Evolutionary conservation across 2,329 filamentous ascomycete genomes (phyloP), one percentile per base, ranked within the genome.

Genomic region (Pseudogymnoascus verrucosus): DNA sequence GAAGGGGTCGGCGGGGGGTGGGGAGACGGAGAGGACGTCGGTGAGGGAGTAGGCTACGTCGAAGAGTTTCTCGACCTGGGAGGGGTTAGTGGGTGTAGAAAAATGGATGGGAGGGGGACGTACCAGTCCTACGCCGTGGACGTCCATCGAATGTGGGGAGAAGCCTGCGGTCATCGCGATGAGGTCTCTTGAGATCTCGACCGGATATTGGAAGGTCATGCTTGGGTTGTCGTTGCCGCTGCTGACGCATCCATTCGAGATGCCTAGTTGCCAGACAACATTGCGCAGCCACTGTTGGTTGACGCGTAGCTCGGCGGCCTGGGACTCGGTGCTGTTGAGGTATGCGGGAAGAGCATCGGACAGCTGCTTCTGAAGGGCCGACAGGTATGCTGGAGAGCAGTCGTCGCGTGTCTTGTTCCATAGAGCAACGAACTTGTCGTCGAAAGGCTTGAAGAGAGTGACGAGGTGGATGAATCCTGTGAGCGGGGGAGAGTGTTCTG

Each of bases 41-140:
- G 83, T 88, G 66, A 95, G 79, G 14, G 87, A 86, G 73, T 84
- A 89, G 11, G 89, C 86, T 37, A 93, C 84, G 68, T 93, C 89
- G 69, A 95, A 84, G 11, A 96, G 77, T 72, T 93, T 93, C 72
- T 93, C 90, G 65, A 95, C 85, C 84, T 74, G 57, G 57, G n/a
- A 44, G 8, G 7, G 1, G 31, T 67, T 64, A 71, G 57, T 28
- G 3, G 10, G 31, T n/a, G 2, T 16, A 8, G 60, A 31, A 2
- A 14, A 4, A 31, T 14, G 21, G 14, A 62, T 31, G 26, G 19
- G 47, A 61, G 62, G 47, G 11, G 5, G 23, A 78, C 85, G 74
- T 77, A 90, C 89, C 75, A 96, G 74, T 26, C 89, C 89, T 40
- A 90, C 83, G 16, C 88, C 89, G 67, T 93, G 81, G 2, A 93